Conservation (phyloP, 2,329 filamentous ascomycete species). For the Fusarium vanettenii region DNA sequence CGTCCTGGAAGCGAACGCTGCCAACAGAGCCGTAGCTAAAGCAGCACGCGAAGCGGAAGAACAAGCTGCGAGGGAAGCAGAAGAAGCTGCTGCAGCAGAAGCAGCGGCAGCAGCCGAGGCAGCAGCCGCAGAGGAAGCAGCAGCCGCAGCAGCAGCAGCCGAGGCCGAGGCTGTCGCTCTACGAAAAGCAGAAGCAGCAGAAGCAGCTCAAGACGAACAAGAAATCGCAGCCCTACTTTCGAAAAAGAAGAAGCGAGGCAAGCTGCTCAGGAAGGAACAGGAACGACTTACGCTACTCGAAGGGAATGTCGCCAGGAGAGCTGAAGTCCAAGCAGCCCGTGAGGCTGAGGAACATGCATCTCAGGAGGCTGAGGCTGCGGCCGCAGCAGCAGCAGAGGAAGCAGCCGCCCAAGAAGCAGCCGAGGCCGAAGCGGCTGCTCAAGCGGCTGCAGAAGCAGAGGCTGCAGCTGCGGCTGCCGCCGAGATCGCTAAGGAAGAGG, state of each 20-base stretch:
- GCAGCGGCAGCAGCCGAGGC: conserved; percentile 42
- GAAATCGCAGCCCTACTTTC: conserved; percentile 29
- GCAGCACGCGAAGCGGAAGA: conserved; percentile 42
- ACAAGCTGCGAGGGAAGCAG: conserved; percentile 24
- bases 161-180: conserved; percentile 37
- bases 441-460: conserved; percentile 27
- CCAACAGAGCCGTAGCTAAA: conserved; percentile 42
- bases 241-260: conserved; percentile 40
- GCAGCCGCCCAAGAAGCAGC: conserved; percentile 22
- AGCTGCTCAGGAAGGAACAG: conserved; percentile 35
- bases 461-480: conserved; percentile 18
- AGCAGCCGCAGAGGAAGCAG: conserved; percentile 26
- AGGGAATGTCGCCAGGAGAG: conserved; percentile 25
- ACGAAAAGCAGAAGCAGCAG: conserved; percentile 48
- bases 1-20: conserved; percentile 37
- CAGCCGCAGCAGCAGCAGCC: conserved; percentile 17
- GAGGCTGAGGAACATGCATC: conserved; percentile 34
- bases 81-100: conserved; percentile 19
- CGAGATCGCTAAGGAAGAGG: conserved; percentile 33
- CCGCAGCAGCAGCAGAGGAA: conserved; percentile 12
- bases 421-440: conserved; percentile 31
- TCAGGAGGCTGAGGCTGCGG: conserved; percentile 21
- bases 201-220: conserved; percentile 37
- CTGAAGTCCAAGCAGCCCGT: conserved; percentile 22
- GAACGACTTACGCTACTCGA: conserved; percentile 37